These are phyloP conservation scores for Populus hybrid DNA, from an alignment of 441 rosid genomes.

Conservation along the genomic window DNA sequence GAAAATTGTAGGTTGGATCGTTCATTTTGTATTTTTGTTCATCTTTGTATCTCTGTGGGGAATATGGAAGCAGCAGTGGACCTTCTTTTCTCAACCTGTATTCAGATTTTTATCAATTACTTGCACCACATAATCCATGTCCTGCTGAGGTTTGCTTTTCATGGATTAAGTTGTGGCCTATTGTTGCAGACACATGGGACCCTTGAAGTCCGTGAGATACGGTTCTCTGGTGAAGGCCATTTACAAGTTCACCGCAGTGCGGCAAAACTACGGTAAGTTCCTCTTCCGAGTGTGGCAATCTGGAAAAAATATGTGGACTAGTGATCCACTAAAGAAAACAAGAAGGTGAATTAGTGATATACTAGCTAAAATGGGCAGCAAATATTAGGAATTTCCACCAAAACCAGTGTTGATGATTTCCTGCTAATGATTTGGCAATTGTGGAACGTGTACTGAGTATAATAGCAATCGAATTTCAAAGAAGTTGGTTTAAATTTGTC, in stretches of 20 bases:
- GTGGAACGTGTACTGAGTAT: neutral
- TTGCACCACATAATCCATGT: neutral
- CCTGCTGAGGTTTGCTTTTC: neutral
- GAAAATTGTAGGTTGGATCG: neutral
- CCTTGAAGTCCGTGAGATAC: constrained; percentile 60
- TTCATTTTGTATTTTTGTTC: neutral
- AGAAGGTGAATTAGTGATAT: neutral
- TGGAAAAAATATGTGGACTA: neutral
- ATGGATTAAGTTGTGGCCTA: constrained; percentile 8
- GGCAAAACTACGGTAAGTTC: constrained; percentile 70
- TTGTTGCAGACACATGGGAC: constrained; percentile 71
- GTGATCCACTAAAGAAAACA: neutral
- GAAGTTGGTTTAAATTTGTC: neutral
- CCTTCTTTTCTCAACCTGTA: neutral
- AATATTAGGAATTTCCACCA: too few relatives aligned
- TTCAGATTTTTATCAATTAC: neutral
- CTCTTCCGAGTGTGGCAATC: neutral
- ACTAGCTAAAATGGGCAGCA: neutral
- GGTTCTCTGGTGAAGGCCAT: constrained; percentile 72
- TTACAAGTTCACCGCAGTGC: constrained; percentile 65
- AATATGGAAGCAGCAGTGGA: neutral
- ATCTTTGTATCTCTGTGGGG: neutral
- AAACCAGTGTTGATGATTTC: too few relatives aligned
- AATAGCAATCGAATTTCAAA: neutral
- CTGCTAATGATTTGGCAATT: neutral